Conservation (phyloP, 805 yeast species). For the Cyberlindnera galapagoensis region DNA sequence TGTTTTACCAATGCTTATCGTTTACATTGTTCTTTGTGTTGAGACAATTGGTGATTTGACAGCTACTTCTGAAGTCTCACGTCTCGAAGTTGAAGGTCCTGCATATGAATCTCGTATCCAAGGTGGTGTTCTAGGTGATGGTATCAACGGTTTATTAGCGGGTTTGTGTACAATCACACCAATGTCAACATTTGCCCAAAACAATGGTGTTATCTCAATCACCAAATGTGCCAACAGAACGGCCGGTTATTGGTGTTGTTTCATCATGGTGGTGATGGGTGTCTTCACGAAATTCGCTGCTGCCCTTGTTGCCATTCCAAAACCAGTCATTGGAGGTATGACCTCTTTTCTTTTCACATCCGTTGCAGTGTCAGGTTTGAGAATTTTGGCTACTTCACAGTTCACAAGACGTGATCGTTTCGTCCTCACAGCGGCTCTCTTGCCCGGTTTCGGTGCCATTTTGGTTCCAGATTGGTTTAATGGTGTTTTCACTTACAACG, state of each 20-base stretch:
- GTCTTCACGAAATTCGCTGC: slow-evolving; percentile 82
- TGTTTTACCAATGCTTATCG: slow-evolving; percentile 78
- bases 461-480: slow-evolving; percentile 62
- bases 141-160: slow-evolving; percentile 69
- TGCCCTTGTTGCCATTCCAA: slow-evolving; percentile 79
- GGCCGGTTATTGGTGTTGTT: slow-evolving; percentile 74
- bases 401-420: slow-evolving; percentile 72
- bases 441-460: slow-evolving; percentile 63
- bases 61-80: slow-evolving; percentile 87
- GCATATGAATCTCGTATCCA: slow-evolving; percentile 79
- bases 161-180: slow-evolving; percentile 82
- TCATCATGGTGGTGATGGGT: slow-evolving; percentile 81
- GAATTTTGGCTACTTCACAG: slow-evolving; percentile 45
- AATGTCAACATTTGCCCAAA: slow-evolving; percentile 88
- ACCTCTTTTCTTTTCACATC: slow-evolving; percentile 69
- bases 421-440: slow-evolving; percentile 55
- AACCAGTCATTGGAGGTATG: slow-evolving; percentile 84
- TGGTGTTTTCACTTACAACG: slow-evolving; percentile 57
- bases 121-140: slow-evolving; percentile 91
- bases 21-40: slow-evolving; percentile 76
- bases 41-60: slow-evolving; percentile 94
- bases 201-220: slow-evolving; percentile 88
- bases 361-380: slow-evolving; percentile 69
- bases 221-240: slow-evolving; percentile 86
- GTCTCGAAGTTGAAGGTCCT: slow-evolving; percentile 77